These are phyloP conservation scores for Keithomyces neogunnii DNA, from an alignment of 2,329 filamentous ascomycete genomes.

Conservation along the genomic window DNA sequence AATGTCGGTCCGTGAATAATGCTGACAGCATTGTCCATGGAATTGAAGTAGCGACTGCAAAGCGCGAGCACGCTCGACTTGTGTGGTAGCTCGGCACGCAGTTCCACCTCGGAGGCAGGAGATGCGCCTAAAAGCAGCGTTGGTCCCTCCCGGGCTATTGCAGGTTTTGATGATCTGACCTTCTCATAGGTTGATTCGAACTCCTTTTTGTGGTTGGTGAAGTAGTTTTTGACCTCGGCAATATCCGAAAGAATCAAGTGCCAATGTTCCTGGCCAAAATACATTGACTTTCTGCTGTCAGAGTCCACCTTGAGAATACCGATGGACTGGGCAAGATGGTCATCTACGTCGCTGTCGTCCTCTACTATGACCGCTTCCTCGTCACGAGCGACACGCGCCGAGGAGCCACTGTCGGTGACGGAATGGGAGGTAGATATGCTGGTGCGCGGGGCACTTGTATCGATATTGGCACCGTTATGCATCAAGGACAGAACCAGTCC, in stretches of 20 bases:
- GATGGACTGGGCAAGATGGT: constrained; percentile 60
- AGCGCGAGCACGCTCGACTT: constrained; percentile 79
- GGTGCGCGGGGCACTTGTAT: constrained; percentile 25
- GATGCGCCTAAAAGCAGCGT: constrained; percentile 72
- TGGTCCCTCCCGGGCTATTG: constrained; percentile 53
- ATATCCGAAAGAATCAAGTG: constrained; percentile 74
- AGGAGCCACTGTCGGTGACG: constrained; percentile 34
- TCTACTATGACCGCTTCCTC: constrained; percentile 45
- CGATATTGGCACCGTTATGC: constrained; percentile 64
- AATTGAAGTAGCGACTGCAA: constrained; percentile 86
- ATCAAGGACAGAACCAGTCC: constrained; percentile 86
- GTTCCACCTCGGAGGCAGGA: constrained; percentile 63
- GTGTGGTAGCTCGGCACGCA: constrained; percentile 70
- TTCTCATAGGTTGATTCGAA: constrained; percentile 73
- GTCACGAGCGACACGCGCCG: constrained; percentile 42
- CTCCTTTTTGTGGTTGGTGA: constrained; percentile 77
- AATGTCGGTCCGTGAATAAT: constrained; percentile 82
- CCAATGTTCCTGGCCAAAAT: constrained; percentile 79
- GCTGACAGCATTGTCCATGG: constrained; percentile 59
- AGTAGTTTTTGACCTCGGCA: constrained; percentile 89
- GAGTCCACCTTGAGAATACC: constrained; percentile 76
- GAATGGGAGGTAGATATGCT: constrained; percentile 27
- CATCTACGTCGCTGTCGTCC: constrained; percentile 63
- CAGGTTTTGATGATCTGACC: constrained; percentile 60
- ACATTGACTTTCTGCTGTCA: constrained; percentile 70